Evolutionary conservation across 2,329 filamentous ascomycete genomes (phyloP).

Genomic region (Penicillium sp.): DNA sequence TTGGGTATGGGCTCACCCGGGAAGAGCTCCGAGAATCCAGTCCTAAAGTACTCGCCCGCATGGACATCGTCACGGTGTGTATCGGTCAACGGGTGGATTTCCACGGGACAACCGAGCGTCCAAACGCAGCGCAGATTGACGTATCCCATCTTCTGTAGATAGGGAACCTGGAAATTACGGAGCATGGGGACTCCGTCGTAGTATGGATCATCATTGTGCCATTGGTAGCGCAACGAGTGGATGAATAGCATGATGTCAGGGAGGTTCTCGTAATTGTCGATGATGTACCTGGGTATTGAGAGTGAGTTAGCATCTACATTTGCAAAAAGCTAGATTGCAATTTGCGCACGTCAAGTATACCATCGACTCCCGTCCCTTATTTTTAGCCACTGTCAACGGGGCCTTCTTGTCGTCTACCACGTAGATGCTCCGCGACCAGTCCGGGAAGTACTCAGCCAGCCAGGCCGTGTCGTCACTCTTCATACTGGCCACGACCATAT

Average conservation of each 20-base stretch:
- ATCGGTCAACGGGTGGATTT: constrained; percentile 49
- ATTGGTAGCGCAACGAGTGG: constrained; percentile 42
- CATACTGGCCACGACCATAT: constrained; percentile 43
- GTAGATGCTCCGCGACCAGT: constrained; percentile 57
- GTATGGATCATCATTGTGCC: constrained; percentile 55
- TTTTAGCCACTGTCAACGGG: constrained; percentile 48
- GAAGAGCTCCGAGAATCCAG: constrained; percentile 53
- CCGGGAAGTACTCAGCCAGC: constrained; percentile 39
- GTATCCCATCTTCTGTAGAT: constrained; percentile 53
- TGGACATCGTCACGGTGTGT: constrained; percentile 46
- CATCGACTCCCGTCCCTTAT: constrained; percentile 47
- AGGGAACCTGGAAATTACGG: constrained; percentile 49
- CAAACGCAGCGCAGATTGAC: constrained; percentile 56
- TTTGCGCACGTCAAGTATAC: constrained; percentile 43
- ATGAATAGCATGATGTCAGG: constrained; percentile 44
- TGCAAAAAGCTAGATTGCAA: background rate
- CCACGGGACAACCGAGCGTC: constrained; percentile 53
- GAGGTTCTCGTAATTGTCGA: constrained; percentile 43
- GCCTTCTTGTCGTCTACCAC: constrained; percentile 53
- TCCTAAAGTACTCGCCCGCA: constrained; percentile 51
- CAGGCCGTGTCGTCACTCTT: constrained; percentile 41
- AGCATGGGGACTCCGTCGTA: constrained; percentile 53
- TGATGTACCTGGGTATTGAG: constrained; percentile 32
- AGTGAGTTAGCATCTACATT: constrained; percentile 7
- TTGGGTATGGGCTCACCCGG: constrained; percentile 41